Evolutionary conservation across 1,284 basidiomycete species (phyloP).

Genomic region (Baeospora myosura): DNA sequence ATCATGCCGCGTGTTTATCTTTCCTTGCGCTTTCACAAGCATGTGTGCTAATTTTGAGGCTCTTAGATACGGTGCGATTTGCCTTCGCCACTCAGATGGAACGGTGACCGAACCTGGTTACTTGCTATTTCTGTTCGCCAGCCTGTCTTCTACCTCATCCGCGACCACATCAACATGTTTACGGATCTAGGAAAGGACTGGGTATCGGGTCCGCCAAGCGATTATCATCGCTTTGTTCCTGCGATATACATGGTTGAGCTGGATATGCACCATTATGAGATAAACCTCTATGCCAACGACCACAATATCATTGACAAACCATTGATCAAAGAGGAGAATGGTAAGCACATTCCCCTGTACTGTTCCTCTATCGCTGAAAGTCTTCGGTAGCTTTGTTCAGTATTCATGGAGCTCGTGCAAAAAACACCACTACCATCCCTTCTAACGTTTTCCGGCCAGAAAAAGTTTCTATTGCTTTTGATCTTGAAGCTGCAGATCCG

Average conservation of each 20-base stretch:
- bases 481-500: slow-evolving; percentile 54
- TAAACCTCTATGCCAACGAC: slow-evolving; percentile 87
- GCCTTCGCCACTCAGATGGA: slow-evolving; percentile 61
- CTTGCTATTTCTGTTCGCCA: slow-evolving; percentile 64
- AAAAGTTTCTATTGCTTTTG: slow-evolving; percentile 61
- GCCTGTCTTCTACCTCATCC: slow-evolving; percentile 69
- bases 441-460: slow-evolving; percentile 71
- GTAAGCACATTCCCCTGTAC: slow-evolving; percentile 31
- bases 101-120: slow-evolving; percentile 69
- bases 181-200: slow-evolving; percentile 87
- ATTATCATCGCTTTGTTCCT: slow-evolving; percentile 79
- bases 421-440: slow-evolving; percentile 49
- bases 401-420: slow-evolving; percentile 52
- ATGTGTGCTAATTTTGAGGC: slow-evolving; percentile 6
- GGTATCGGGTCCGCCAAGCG: slow-evolving; percentile 71
- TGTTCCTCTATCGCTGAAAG: slow-evolving; percentile 6
- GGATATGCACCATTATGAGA: slow-evolving; percentile 65
- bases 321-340: slow-evolving; percentile 69
- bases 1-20: slow-evolving; percentile 51
- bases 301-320: slow-evolving; percentile 93
- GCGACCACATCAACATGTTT: slow-evolving; percentile 90
- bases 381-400: slow-evolving; percentile 60
- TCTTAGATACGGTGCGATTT: slow-evolving; percentile 56
- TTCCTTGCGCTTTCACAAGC: neutral
- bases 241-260: slow-evolving; percentile 70